phyloP scores from a whole-genome alignment of 2,329 filamentous ascomycete species.

The Alternaria gansuensis region DNA sequence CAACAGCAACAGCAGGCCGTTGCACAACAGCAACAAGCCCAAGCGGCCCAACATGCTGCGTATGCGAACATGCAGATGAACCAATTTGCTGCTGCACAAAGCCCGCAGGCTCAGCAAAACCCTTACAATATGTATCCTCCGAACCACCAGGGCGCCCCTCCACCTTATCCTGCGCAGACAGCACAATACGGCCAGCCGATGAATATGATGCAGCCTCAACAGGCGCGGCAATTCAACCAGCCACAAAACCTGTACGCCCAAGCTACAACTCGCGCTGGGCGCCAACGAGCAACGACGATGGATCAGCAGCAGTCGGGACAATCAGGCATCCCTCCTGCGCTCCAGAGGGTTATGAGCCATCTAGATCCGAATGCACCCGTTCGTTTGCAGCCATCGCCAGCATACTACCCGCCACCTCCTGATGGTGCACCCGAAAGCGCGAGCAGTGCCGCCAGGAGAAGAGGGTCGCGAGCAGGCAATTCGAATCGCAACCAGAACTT shows the following conservation, averaged over 20 bases:
- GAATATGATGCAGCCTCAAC: slow-evolving; percentile 53
- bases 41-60: slow-evolving; percentile 70
- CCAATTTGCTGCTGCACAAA: slow-evolving; percentile 58
- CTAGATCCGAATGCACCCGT: slow-evolving; percentile 95
- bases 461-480: slow-evolving; percentile 75
- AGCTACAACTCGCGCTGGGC: slow-evolving; percentile 76
- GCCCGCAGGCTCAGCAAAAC: slow-evolving; percentile 63
- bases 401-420: slow-evolving; percentile 92
- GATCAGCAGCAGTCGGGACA: slow-evolving; percentile 91
- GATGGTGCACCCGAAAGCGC: slow-evolving; percentile 78
- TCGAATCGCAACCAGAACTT: slow-evolving; percentile 79
- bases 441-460: slow-evolving; percentile 72
- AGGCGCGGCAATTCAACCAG: slow-evolving; percentile 57
- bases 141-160: slow-evolving; percentile 74
- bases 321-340: slow-evolving; percentile 88
- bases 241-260: slow-evolving; percentile 79
- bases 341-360: slow-evolving; percentile 95
- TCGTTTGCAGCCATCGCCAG: slow-evolving; percentile 90
- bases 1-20: slow-evolving; percentile 60
- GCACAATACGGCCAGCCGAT: slow-evolving; percentile 66
- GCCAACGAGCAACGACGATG: slow-evolving; percentile 94
- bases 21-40: slow-evolving; percentile 65
- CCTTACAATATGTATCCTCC: slow-evolving; percentile 83
- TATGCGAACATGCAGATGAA: slow-evolving; percentile 71
- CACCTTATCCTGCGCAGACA: slow-evolving; percentile 79